Percentiles rank a stretch among this genome's conserved stretches.
Conservation (phyloP, 2,329 filamentous ascomycete genomes). For the Pseudogymnoascus sp. region DNA sequence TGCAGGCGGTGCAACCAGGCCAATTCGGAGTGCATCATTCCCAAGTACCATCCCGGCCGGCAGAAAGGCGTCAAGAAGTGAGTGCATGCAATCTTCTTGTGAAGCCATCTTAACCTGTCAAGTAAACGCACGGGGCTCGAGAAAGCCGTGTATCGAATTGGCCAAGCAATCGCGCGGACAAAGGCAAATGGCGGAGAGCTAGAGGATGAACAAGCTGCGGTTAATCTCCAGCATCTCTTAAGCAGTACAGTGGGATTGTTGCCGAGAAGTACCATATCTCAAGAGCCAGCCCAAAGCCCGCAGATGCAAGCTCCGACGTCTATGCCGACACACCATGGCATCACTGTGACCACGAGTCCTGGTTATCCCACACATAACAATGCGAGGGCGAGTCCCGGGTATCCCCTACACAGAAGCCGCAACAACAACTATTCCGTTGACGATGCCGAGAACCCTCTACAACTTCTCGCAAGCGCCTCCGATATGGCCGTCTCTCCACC, state of each 20-base stretch:
- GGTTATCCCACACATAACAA: not conserved
- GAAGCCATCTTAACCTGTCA: constrained; percentile 15
- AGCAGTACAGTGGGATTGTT: constrained; percentile 40
- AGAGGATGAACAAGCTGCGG: constrained; percentile 38
- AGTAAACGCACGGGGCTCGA: constrained; percentile 70
- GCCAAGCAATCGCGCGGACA: constrained; percentile 58
- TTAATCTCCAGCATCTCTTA: constrained; percentile 45
- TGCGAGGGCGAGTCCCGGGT: not conserved
- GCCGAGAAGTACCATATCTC: constrained; percentile 23
- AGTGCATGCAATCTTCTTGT: constrained; percentile 21
- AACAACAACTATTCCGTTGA: constrained; percentile 57
- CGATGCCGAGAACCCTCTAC: constrained; percentile 69
- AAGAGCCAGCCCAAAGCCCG: constrained; percentile 21
- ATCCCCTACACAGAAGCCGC: constrained; percentile 19
- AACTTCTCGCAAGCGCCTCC: constrained; percentile 66
- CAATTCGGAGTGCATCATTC: constrained; percentile 58
- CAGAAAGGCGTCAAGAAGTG: constrained; percentile 75
- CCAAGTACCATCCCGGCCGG: constrained; percentile 65
- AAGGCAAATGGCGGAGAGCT: constrained; percentile 37
- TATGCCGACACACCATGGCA: not conserved
- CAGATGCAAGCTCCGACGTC: not conserved
- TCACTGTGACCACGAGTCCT: not conserved
- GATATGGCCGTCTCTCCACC: constrained; percentile 41
- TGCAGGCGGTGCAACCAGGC: constrained; percentile 58
- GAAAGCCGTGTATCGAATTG: constrained; percentile 68